Conservation (phyloP, 306 rosid genomes). For the Hippophae gyantsensis region DNA sequence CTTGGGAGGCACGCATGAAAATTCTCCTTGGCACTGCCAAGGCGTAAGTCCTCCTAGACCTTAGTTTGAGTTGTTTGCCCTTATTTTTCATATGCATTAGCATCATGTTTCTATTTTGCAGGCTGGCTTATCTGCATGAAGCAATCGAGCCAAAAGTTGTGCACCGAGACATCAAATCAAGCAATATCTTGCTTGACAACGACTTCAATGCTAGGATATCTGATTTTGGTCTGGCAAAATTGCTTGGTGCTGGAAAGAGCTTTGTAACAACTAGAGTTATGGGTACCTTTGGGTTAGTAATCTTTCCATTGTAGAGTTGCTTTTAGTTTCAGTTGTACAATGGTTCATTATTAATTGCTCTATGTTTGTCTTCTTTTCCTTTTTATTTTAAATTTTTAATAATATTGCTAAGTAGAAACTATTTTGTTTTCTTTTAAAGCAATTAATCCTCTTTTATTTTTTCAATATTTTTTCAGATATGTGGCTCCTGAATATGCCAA, state of each 20-base stretch:
- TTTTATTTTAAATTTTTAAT: no score
- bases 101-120: constrained; percentile 30
- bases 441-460: constrained; percentile 5
- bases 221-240: constrained; percentile 89
- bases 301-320: constrained; percentile 1
- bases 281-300: constrained; percentile 94
- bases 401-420: no score
- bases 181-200: constrained; percentile 82
- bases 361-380: background rate
- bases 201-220: constrained; percentile 91
- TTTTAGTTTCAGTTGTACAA: background rate
- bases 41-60: constrained; percentile 45
- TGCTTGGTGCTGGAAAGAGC: constrained; percentile 81
- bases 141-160: constrained; percentile 95
- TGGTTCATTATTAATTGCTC: background rate
- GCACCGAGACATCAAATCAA: constrained; percentile 88
- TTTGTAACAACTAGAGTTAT: constrained; percentile 89
- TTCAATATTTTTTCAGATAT: constrained; percentile 43
- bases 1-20: constrained; percentile 90
- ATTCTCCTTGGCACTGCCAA: constrained; percentile 84
- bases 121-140: constrained; percentile 90
- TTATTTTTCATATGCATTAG: constrained; percentile 9
- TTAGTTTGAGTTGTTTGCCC: constrained; percentile 3
- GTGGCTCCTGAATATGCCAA: constrained; percentile 98
- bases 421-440: constrained; percentile 2